Evolutionary conservation across 495 filamentous ascomycete genomes (phyloP).

Genomic region (Pyronema domesticum): DNA sequence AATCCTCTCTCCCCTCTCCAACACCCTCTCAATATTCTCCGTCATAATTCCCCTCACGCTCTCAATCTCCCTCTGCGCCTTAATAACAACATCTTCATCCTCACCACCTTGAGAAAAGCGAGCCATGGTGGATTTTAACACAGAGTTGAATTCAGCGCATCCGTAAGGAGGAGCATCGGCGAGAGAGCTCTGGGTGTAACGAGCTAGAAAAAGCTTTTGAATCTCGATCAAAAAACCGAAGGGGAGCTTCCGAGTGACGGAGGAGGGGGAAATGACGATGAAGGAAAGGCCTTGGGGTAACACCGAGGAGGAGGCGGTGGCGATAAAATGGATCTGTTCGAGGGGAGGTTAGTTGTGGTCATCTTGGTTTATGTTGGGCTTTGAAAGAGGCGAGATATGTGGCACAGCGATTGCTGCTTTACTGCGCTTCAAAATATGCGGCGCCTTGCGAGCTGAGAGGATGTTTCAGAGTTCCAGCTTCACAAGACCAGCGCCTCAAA

Average conservation of each 20-base stretch:
- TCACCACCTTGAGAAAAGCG: slow-evolving; percentile 40
- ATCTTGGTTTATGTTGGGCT: too few relatives aligned
- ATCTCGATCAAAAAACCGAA: slow-evolving; percentile 89
- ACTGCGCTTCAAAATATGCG: background rate
- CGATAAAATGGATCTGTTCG: slow-evolving; percentile 69
- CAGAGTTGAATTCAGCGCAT: slow-evolving; percentile 64
- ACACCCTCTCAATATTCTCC: slow-evolving; percentile 87
- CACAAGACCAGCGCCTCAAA: too few relatives aligned
- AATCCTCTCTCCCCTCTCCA: slow-evolving; percentile 89
- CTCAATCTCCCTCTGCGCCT: slow-evolving; percentile 75
- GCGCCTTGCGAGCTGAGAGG: too few relatives aligned
- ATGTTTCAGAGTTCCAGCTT: too few relatives aligned
- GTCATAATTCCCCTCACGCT: slow-evolving; percentile 94
- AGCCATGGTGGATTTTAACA: slow-evolving; percentile 60
- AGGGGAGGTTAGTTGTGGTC: background rate
- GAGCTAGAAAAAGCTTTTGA: slow-evolving; percentile 64
- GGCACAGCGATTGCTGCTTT: too few relatives aligned
- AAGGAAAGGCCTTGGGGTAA: slow-evolving; percentile 68
- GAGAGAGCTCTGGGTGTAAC: slow-evolving; percentile 65
- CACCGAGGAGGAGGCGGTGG: slow-evolving; percentile 50
- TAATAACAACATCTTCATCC: slow-evolving; percentile 74
- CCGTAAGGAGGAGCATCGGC: slow-evolving; percentile 70
- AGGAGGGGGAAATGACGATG: slow-evolving; percentile 59
- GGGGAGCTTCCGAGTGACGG: slow-evolving; percentile 67
- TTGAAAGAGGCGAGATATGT: too few relatives aligned